These are phyloP conservation scores for Pilaira anomala DNA, from an alignment of 192 early-diverging fungal species.

Conservation along the genomic window DNA sequence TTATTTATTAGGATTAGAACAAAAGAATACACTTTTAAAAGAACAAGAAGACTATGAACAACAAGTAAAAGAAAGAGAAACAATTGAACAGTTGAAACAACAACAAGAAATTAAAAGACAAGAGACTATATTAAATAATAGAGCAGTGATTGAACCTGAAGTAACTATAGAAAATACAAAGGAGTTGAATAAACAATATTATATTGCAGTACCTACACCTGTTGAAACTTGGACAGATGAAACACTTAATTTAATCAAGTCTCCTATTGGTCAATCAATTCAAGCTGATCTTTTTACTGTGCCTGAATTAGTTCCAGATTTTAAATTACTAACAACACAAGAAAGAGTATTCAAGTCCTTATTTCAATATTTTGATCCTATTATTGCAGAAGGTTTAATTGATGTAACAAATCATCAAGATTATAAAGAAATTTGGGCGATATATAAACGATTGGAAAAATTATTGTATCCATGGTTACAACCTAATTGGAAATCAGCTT, in stretches of 20 bases:
- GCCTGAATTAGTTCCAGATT: slow-evolving; percentile 32
- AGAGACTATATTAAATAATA: too few species aligned
- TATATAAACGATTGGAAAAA: slow-evolving; percentile 37
- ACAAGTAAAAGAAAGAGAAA: neutral
- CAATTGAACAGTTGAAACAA: too few species aligned
- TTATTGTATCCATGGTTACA: slow-evolving; percentile 43
- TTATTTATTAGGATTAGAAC: slow-evolving; percentile 1
- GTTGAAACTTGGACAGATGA: slow-evolving; percentile 41
- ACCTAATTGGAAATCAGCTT: slow-evolving; percentile 31
- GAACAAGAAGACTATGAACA: neutral
- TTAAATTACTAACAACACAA: slow-evolving; percentile 35
- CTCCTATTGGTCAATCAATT: slow-evolving; percentile 32
- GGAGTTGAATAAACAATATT: slow-evolving; percentile 10
- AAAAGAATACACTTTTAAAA: neutral
- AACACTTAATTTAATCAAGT: slow-evolving; percentile 34
- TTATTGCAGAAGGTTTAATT: slow-evolving; percentile 24
- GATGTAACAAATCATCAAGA: neutral
- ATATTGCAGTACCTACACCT: slow-evolving; percentile 42
- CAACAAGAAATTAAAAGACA: too few species aligned
- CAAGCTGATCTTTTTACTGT: slow-evolving; percentile 27
- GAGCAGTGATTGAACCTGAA: too few species aligned
- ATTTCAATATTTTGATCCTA: slow-evolving; percentile 43
- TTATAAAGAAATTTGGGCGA: slow-evolving; percentile 17
- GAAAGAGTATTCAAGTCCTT: slow-evolving; percentile 42
- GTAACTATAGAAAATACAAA: too few species aligned